These are phyloP conservation scores for Guillardia theta DNA, from an alignment of 78 protist species.

Conservation along the genomic window DNA sequence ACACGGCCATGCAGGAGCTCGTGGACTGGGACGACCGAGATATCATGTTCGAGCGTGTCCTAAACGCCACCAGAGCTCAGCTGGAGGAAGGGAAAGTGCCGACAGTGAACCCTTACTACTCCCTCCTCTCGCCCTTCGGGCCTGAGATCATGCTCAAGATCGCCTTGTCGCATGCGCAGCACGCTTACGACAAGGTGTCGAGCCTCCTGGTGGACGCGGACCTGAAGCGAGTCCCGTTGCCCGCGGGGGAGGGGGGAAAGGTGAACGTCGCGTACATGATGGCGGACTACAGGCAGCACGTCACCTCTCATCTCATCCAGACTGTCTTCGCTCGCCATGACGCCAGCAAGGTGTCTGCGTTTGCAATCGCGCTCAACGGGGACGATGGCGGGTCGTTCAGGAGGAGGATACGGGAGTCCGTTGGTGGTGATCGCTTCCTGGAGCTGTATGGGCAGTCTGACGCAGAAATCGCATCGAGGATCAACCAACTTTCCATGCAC, in stretches of 20 bases:
- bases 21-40: constrained; percentile 5
- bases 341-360: neutral
- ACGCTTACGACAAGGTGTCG: neutral
- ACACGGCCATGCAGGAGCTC: neutral
- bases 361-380: neutral
- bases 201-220: neutral
- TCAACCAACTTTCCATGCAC: neutral
- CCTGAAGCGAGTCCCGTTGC: neutral
- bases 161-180: neutral
- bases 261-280: neutral
- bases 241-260: neutral
- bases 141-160: neutral
- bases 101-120: neutral
- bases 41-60: neutral
- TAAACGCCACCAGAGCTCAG: neutral
- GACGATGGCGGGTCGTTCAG: neutral
- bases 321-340: neutral
- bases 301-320: neutral
- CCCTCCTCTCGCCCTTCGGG: neutral
- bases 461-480: neutral
- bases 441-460: neutral
- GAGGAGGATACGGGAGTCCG: neutral
- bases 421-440: neutral
- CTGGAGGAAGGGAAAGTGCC: neutral
- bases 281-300: constrained; percentile 11